phyloP scores from a whole-genome alignment of 805 yeast genomes.

The Candida tibetensis region DNA sequence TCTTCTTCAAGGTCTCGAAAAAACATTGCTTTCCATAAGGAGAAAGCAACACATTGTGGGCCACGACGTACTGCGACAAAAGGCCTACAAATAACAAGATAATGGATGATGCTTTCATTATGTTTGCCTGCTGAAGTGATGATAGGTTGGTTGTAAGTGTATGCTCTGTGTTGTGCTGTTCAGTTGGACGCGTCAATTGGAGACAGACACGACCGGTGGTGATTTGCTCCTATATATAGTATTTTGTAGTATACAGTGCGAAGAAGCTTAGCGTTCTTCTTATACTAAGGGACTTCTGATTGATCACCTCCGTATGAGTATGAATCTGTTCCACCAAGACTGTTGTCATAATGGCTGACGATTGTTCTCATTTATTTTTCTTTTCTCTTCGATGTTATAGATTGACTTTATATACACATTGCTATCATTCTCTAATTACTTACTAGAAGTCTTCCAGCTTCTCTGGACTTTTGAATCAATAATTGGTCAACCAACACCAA shows the following conservation, averaged over 20 bases:
- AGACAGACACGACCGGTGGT: neutral
- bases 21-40: conserved; percentile 86
- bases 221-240: too few species aligned
- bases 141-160: neutral
- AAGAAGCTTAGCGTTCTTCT: too few species aligned
- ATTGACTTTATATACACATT: too few species aligned
- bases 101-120: conserved; percentile 5
- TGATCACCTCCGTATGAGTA: too few species aligned
- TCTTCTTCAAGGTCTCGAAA: conserved; percentile 74
- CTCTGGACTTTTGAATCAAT: conserved; percentile 84
- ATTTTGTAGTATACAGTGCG: too few species aligned
- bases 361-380: too few species aligned
- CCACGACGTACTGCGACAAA: conserved; percentile 22
- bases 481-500: conserved; percentile 84
- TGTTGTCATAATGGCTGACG: too few species aligned
- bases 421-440: neutral
- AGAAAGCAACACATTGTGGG: conserved; percentile 81
- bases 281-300: too few species aligned
- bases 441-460: conserved; percentile 19
- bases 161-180: neutral
- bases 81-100: conserved; percentile 2
- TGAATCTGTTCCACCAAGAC: too few species aligned
- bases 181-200: neutral
- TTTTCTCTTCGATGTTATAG: too few species aligned
- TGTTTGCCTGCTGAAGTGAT: too few species aligned